Base-by-base conservation (phyloP, 169 alveolate genomes). In the Theileria luwenshuni region DNA sequence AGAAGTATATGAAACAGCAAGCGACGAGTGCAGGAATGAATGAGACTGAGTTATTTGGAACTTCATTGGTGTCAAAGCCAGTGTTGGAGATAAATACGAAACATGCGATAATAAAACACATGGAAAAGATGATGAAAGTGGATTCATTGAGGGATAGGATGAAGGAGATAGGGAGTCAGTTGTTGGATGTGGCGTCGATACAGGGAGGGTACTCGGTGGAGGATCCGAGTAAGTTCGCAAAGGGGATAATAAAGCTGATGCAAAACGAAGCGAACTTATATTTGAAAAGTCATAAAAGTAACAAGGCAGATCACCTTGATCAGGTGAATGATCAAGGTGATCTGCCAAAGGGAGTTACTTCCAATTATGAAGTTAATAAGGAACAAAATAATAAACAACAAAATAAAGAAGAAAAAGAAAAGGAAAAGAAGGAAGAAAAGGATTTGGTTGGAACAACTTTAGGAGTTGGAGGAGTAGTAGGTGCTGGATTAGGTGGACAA, bases 1-100 rank as follows among this genome's bases (percentile, higher is more conserved):
- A 96, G 83, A 91, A 96, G 83, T 95, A 96, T 72, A 94, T 95
- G 92, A 94, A 92, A 83, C 98, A 97, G 61, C 97, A 96, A 85
- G 98, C 99, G 10, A 94, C 96, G 43, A 94, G 97, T 41, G 97
- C 95, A 56, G 97, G 98, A 41, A 91, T 91, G 75, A 87, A 92
- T 72, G 97, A 93, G 59, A 85, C 86, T 41, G 94, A 89, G 64
- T 47, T 89, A 81, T 84, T 89, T 38, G 91, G 92, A 35, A 94
- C 94, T 32, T 90, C 94, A 56, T 84, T 95, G 58, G 95, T 95
- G 32, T 95, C 94, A 91, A 96, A 96, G 84, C 96, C 96, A 35
- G 91, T 92, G 41, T 80, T 97, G 69, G 99, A 97, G 85, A 90
- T 97, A 48, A 96, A 97, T 74, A 96, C 98, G 23, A 86, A 93